Evolutionary conservation across 1,284 basidiomycete genomes (phyloP).

Genomic region (Porogramme epimiltina): DNA sequence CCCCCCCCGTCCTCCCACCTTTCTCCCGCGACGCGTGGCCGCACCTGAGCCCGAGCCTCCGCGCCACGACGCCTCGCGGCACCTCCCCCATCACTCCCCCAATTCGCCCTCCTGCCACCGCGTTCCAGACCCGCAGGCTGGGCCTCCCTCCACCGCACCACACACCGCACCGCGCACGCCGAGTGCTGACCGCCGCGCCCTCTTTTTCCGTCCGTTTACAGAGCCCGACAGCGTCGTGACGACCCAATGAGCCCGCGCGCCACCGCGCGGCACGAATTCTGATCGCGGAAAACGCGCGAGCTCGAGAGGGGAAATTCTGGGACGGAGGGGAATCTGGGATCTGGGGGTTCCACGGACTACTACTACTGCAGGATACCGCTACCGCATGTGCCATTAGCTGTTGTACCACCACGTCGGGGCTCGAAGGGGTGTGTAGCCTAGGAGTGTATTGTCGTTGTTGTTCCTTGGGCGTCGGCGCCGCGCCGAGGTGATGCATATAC

Average conservation of each 20-base stretch:
- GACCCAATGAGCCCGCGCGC: constrained; percentile 36
- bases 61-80: background rate
- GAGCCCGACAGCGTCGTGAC: constrained; percentile 50
- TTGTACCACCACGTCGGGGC: constrained; percentile 2
- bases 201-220: constrained; percentile 23
- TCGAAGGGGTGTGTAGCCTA: constrained; percentile 1
- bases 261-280: too few species aligned
- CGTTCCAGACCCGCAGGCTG: background rate
- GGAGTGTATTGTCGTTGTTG: background rate
- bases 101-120: background rate
- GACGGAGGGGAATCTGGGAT: too few species aligned
- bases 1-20: too few species aligned
- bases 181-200: constrained; percentile 16
- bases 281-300: too few species aligned
- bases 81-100: background rate
- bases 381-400: constrained; percentile 3
- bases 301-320: too few species aligned
- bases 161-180: background rate
- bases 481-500: too few species aligned
- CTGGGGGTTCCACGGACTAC: too few species aligned
- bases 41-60: too few species aligned
- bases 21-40: too few species aligned
- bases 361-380: too few species aligned
- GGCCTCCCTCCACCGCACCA: too few species aligned
- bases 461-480: too few species aligned